phyloP scores from a whole-genome alignment of 2,329 filamentous ascomycete genomes.

The Fusarium floridanum region DNA sequence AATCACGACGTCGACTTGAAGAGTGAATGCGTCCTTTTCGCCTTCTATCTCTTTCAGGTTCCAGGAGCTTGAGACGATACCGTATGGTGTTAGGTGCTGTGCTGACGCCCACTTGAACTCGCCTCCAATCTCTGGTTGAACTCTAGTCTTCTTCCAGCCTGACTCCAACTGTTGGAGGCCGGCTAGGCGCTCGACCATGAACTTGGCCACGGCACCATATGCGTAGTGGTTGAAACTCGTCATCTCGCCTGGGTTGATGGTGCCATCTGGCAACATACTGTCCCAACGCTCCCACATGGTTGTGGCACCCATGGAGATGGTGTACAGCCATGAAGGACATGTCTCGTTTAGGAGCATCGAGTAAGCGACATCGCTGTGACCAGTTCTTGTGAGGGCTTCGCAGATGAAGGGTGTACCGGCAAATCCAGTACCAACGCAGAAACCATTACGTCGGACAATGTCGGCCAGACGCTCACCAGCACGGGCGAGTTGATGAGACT shows the following conservation, averaged over 20 bases:
- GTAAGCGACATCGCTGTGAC: constrained; percentile 47
- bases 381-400: constrained; percentile 36
- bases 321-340: constrained; percentile 55
- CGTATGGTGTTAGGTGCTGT: constrained; percentile 40
- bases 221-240: constrained; percentile 60
- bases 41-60: constrained; percentile 26
- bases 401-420: constrained; percentile 56
- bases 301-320: constrained; percentile 55
- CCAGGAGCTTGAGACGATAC: constrained; percentile 38
- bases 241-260: constrained; percentile 56
- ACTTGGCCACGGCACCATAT: constrained; percentile 55
- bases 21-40: neutral
- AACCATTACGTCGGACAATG: constrained; percentile 34
- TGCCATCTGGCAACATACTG: constrained; percentile 53
- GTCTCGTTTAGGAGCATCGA: constrained; percentile 53
- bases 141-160: constrained; percentile 43
- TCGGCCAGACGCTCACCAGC: constrained; percentile 33
- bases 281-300: constrained; percentile 61
- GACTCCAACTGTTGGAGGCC: constrained; percentile 38
- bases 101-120: constrained; percentile 39
- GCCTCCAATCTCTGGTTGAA: constrained; percentile 34
- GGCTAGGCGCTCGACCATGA: constrained; percentile 49
- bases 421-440: constrained; percentile 43
- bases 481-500: neutral
- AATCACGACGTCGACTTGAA: constrained; percentile 31